Evolutionary conservation across 768 basidiomycete genomes (phyloP).

Genomic region (Phanerodontia chrysosporium): DNA sequence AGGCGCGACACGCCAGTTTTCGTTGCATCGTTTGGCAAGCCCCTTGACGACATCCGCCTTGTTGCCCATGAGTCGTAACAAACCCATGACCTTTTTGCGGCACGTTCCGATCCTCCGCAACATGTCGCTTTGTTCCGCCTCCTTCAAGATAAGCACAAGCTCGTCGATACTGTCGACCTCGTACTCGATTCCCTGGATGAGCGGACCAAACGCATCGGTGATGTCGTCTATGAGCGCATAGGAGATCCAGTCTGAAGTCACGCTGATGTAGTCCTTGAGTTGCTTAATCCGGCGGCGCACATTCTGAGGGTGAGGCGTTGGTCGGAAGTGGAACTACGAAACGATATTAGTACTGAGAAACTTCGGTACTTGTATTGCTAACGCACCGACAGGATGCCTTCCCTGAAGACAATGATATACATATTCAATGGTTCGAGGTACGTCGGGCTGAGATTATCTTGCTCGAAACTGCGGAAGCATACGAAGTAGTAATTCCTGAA

Average conservation of each 20-base stretch:
- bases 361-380: background rate
- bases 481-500: conserved; percentile 99
- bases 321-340: conserved; percentile 89
- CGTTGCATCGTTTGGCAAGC: conserved; percentile 94
- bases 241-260: conserved; percentile 99
- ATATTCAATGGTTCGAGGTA: conserved; percentile 98
- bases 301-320: conserved; percentile 96
- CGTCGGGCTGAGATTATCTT: conserved; percentile 95
- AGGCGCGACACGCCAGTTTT: conserved; percentile 97
- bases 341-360: background rate
- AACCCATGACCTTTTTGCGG: conserved; percentile 98
- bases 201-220: conserved; percentile 96
- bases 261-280: conserved; percentile 97
- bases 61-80: conserved; percentile 95
- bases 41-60: conserved; percentile 99
- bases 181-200: conserved; percentile 98
- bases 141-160: conserved; percentile 93
- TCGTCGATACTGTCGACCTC: conserved; percentile 99
- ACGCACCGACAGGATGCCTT: conserved; percentile 85
- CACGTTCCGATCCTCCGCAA: conserved; percentile 94
- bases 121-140: conserved; percentile 98
- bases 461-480: conserved; percentile 98
- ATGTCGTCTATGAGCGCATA: conserved; percentile 99
- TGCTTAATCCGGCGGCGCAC: conserved; percentile 98
- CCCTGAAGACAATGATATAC: conserved; percentile 99